phyloP scores from a whole-genome alignment of 768 basidiomycete species.

The Chiua virens region DNA sequence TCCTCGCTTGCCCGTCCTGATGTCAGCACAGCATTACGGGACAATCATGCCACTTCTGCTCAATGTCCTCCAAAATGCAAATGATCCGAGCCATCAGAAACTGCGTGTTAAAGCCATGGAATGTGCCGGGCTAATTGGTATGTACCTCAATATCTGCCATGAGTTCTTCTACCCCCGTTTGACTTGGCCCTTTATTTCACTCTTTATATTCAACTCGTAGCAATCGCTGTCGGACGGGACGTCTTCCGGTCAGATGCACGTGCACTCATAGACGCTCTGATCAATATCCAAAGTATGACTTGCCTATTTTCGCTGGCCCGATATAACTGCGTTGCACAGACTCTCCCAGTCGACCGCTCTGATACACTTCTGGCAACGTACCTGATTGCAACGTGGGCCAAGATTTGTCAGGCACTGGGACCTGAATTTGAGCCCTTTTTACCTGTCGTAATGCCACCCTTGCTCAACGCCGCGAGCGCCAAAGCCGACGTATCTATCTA shows the following conservation, averaged over 20 bases:
- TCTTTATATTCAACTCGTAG: conserved; percentile 36
- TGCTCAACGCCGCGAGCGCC: conserved; percentile 73
- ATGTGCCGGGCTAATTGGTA: conserved; percentile 84
- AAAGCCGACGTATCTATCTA: conserved; percentile 79
- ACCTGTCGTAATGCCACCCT: conserved; percentile 77
- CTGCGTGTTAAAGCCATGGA: conserved; percentile 87
- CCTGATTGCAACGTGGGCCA: conserved; percentile 86
- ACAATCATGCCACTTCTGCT: conserved; percentile 81
- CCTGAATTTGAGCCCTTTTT: conserved; percentile 86
- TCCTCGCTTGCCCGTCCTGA: not conserved
- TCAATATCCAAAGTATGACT: conserved; percentile 71
- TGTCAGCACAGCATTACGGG: conserved; percentile 58
- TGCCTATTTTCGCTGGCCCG: not conserved
- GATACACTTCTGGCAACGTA: conserved; percentile 76
- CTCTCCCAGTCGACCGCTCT: conserved; percentile 61
- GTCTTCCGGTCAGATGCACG: conserved; percentile 74
- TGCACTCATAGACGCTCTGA: conserved; percentile 68
- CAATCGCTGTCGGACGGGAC: conserved; percentile 83
- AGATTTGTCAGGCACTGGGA: conserved; percentile 82
- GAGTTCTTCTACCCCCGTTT: too few relatives aligned
- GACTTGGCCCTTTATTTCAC: not conserved
- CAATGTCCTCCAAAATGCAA: conserved; percentile 72
- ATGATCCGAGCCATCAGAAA: conserved; percentile 62
- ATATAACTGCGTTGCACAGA: conserved; percentile 38
- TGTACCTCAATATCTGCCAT: conserved; percentile 19